phyloP scores from a whole-genome alignment of 306 rosid genomes.

The Boehmeria nivea region DNA sequence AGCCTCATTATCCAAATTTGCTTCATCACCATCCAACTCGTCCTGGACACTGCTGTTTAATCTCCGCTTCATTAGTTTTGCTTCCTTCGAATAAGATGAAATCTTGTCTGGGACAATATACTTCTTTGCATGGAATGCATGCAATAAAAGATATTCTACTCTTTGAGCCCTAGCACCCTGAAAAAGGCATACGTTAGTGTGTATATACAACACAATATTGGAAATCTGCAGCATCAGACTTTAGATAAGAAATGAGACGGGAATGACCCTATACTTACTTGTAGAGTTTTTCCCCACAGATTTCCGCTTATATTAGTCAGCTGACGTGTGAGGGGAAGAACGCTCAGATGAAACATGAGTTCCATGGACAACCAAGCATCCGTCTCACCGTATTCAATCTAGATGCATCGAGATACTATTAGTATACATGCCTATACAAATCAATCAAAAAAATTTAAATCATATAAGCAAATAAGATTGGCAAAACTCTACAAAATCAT shows the following conservation, averaged over 20 bases:
- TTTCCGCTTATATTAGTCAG: slow-evolving; percentile 94
- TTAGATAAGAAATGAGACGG: slow-evolving; percentile 12
- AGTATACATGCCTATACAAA: too few species aligned
- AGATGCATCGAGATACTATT: slow-evolving; percentile 27
- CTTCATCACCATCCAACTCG: slow-evolving; percentile 45
- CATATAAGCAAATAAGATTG: too few species aligned
- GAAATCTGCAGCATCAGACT: slow-evolving; percentile 14
- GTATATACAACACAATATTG: neutral
- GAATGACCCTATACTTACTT: slow-evolving; percentile 45
- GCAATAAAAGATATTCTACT: slow-evolving; percentile 91
- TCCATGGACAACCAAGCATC: slow-evolving; percentile 99
- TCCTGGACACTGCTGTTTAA: slow-evolving; percentile 44
- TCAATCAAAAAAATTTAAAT: too few species aligned
- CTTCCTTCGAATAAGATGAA: slow-evolving; percentile 47
- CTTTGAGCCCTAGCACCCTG: slow-evolving; percentile 99
- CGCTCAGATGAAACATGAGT: slow-evolving; percentile 95
- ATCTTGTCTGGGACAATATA: slow-evolving; percentile 85
- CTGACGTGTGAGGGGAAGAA: slow-evolving; percentile 97
- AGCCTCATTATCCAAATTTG: slow-evolving; percentile 45
- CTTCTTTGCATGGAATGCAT: slow-evolving; percentile 88
- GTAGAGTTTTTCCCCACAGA: slow-evolving; percentile 92
- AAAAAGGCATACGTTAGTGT: slow-evolving; percentile 5
- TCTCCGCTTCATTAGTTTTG: slow-evolving; percentile 53
- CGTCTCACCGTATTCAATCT: slow-evolving; percentile 94
- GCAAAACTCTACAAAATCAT: too few species aligned